These are phyloP conservation scores for Vitis cinerea DNA, from an alignment of 164 flowering plant species.

Conservation along the genomic window DNA sequence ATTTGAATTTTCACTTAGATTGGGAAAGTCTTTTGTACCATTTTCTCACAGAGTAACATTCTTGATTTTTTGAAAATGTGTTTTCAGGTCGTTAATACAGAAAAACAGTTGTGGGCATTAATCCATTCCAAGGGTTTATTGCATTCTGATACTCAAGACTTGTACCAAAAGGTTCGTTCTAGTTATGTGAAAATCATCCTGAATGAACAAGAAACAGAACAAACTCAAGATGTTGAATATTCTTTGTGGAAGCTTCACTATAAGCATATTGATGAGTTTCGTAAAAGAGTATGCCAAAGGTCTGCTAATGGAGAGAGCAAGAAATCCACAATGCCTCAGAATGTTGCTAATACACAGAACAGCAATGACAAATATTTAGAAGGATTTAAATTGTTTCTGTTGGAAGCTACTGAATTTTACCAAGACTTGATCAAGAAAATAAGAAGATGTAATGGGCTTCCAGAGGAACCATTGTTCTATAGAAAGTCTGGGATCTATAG, in stretches of 20 bases:
- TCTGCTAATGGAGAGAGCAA: conserved; percentile 26
- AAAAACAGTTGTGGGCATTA: conserved; percentile 54
- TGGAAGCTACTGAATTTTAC: conserved; percentile 63
- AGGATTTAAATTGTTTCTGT: conserved; percentile 57
- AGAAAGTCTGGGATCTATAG: conserved; percentile 15
- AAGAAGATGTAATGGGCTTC: conserved; percentile 39
- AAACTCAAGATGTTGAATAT: conserved; percentile 63
- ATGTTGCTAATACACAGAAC: conserved; percentile 15
- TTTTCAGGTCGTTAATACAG: conserved; percentile 55
- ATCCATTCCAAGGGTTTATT: conserved; percentile 56
- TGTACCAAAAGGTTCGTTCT: conserved; percentile 52
- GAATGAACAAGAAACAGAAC: conserved; percentile 33
- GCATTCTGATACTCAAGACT: conserved; percentile 45
- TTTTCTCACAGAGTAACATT: neutral
- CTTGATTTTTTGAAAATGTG: conserved; percentile 2
- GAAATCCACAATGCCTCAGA: conserved; percentile 17
- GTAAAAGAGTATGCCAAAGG: conserved; percentile 40
- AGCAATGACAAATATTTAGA: conserved; percentile 26
- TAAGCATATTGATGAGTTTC: conserved; percentile 77
- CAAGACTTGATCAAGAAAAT: conserved; percentile 47
- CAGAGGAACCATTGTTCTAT: conserved; percentile 29
- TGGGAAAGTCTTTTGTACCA: neutral
- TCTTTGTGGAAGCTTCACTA: conserved; percentile 87
- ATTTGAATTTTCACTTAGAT: neutral
- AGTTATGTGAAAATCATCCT: conserved; percentile 57